Conservation (phyloP, 345 rosid species). For the Atalantia buxifolia region DNA sequence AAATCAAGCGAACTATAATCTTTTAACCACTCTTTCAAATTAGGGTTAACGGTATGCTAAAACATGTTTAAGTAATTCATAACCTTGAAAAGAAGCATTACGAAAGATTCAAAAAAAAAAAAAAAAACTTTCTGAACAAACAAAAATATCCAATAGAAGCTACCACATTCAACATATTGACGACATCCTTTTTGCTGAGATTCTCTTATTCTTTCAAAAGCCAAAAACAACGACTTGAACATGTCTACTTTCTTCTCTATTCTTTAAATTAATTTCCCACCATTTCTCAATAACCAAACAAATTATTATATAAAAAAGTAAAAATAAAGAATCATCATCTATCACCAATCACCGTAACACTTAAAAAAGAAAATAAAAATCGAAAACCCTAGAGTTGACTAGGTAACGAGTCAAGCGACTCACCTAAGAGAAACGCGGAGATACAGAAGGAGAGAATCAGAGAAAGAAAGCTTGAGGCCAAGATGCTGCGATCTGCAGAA, state of each 20-base stretch:
- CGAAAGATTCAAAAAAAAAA: background rate
- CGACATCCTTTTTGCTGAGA: background rate
- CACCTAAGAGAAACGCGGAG: conserved; percentile 24
- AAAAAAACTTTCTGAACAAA: too few relatives aligned
- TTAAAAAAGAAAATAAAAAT: background rate
- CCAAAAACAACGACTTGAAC: background rate
- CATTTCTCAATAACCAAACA: conserved; percentile 23
- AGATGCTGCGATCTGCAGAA: conserved; percentile 29
- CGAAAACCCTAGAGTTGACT: conserved; percentile 44
- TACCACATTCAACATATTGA: conserved; percentile 4
- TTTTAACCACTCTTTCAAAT: conserved; percentile 1
- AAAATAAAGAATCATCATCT: background rate
- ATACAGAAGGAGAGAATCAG: conserved; percentile 9
- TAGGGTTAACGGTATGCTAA: background rate
- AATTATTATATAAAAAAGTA: background rate
- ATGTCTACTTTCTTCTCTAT: background rate
- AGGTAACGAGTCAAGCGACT: conserved; percentile 22
- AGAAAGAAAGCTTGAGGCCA: background rate
- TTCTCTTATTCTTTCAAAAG: background rate
- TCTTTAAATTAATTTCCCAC: conserved; percentile 7
- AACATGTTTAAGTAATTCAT: background rate
- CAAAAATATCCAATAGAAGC: background rate
- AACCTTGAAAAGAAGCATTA: background rate
- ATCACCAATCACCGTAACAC: background rate
- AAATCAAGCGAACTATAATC: conserved; percentile 11